Base-by-base conservation (phyloP, 164 flowering plant genomes). In the Warburgia ugandensis region DNA sequence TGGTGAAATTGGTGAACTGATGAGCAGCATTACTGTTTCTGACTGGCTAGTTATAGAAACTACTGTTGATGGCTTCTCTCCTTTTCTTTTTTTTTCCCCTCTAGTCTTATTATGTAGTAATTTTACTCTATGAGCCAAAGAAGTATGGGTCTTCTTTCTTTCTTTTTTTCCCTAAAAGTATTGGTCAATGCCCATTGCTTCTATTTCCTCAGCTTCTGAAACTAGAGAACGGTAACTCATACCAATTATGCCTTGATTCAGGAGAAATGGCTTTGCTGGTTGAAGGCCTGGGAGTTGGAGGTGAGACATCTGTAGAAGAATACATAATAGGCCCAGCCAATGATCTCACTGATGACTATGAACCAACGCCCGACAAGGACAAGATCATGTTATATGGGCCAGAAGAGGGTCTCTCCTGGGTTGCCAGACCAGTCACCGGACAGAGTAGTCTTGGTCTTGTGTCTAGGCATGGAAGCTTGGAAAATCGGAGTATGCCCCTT, bases 211-310 rank as follows among this genome's bases (percentile, higher is more conserved):
- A n/a, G n/a, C n/a, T n/a, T n/a, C n/a, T n/a, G n/a, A n/a, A n/a
- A n/a, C n/a, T n/a, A n/a, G n/a, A n/a, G n/a, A n/a, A n/a, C n/a
- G n/a, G n/a, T n/a, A n/a, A n/a, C n/a, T 52, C 23, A 29, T 29
- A 16, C 45, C 3, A 9, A 12, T 38, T 26, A 5, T 41, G 30
- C 19, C 45, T 43, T 55, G 21, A 28, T 65, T 32, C 79, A 91
- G 97, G 86, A 52, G 97, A 91, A 74, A 73, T 91, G 95, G 96
- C 97, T 51, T 68, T 91, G 70, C 67, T 91, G 40, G 96, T 87
- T 57, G 97, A 91, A 68, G 97, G 97, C 33, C 87, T 91, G 50
- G 92, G 76, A 26, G 69, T 84, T 49, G 97, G 97, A 8, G 90
- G 86, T 53, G 96, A 87, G 36, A 73, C 84, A 43, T 81, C 87